These are phyloP conservation scores for Daldinia vernicosa DNA, from an alignment of 495 filamentous ascomycete species.

Conservation along the genomic window DNA sequence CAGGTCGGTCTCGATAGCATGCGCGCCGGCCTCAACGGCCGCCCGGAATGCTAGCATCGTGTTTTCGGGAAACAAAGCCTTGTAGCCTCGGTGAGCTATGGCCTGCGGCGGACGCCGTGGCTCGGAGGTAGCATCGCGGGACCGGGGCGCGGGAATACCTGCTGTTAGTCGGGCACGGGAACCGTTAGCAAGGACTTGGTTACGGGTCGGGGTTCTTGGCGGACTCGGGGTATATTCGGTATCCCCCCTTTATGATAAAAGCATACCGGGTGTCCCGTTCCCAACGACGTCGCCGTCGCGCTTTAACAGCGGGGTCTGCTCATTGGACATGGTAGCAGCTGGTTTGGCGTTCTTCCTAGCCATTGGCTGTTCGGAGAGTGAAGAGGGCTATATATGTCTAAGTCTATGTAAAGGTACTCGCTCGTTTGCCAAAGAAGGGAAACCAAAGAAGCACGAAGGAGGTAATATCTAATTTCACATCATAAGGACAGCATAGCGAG, in stretches of 20 bases:
- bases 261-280: conserved; percentile 23
- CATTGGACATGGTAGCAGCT: conserved; percentile 8
- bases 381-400: neutral
- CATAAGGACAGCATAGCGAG: neutral
- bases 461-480: neutral
- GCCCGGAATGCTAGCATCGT: conserved; percentile 78
- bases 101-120: conserved; percentile 67
- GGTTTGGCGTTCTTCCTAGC: conserved; percentile 3
- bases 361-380: neutral
- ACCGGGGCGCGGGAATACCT: conserved; percentile 27
- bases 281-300: neutral
- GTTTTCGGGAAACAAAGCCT: conserved; percentile 83
- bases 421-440: neutral
- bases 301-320: conserved; percentile 36
- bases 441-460: neutral
- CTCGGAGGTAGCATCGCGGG: conserved; percentile 11
- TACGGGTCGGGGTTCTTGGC: neutral
- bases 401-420: neutral
- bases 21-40: conserved; percentile 74
- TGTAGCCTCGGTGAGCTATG: conserved; percentile 90
- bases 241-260: conserved; percentile 2
- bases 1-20: conserved; percentile 89
- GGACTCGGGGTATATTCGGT: neutral
- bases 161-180: conserved; percentile 6
- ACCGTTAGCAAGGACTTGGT: conserved; percentile 1